phyloP scores from a whole-genome alignment of 2,329 filamentous ascomycete genomes.

The Sphaerostilbella broomeana region DNA sequence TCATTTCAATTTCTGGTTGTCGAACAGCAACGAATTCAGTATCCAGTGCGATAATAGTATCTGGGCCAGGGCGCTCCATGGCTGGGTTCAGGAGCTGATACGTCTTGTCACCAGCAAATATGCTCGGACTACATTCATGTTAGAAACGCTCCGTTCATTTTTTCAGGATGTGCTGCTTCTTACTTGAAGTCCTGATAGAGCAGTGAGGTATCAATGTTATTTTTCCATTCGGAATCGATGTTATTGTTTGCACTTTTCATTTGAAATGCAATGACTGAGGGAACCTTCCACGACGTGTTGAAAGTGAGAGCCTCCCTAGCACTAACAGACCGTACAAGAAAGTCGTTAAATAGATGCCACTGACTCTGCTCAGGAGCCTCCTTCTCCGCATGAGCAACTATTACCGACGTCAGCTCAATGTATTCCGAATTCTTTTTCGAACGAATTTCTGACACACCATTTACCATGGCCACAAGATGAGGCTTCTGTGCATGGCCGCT shows the following conservation, averaged over 20 bases:
- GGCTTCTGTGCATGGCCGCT: constrained; percentile 77
- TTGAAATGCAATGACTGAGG: constrained; percentile 82
- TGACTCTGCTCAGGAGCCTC: constrained; percentile 55
- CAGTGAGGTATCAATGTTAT: constrained; percentile 73
- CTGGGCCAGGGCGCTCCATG: constrained; percentile 60
- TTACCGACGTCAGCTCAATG: constrained; percentile 4
- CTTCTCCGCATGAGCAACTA: constrained; percentile 60
- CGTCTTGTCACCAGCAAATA: constrained; percentile 38
- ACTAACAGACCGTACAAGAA: constrained; percentile 74
- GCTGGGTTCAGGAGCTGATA: constrained; percentile 52
- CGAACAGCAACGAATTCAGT: constrained; percentile 94
- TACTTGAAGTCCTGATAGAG: constrained; percentile 66
- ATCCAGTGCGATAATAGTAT: constrained; percentile 80
- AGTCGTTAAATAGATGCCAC: constrained; percentile 98
- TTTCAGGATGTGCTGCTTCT: constrained; percentile 16
- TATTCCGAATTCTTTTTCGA: no score
- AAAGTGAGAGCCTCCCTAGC: constrained; percentile 83
- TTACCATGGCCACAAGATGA: constrained; percentile 85
- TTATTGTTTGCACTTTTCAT: constrained; percentile 72
- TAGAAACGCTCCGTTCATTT: not conserved
- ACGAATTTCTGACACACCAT: constrained; percentile 47
- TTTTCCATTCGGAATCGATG: constrained; percentile 82
- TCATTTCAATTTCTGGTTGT: constrained; percentile 91
- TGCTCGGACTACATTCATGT: constrained; percentile 1
- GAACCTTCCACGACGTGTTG: constrained; percentile 86